Percentiles rank a stretch among this genome's conserved stretches.
Evolutionary conservation across 2,329 filamentous ascomycete species (phyloP).

Genomic region (Paecilomyces sp.): DNA sequence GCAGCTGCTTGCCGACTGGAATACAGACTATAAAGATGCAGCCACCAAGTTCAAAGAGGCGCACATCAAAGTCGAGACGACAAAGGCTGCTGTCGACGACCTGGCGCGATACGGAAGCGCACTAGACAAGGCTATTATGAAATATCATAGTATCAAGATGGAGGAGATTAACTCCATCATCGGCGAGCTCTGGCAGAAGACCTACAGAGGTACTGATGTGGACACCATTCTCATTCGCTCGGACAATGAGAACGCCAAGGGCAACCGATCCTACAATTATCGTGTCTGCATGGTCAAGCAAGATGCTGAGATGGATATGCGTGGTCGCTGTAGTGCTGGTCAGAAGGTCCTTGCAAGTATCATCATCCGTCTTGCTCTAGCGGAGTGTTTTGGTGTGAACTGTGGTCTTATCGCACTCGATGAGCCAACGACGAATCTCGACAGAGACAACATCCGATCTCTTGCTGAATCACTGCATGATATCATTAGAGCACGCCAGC

Average conservation of each 20-base stretch:
- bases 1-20: conserved; percentile 69
- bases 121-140: conserved; percentile 94
- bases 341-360: conserved; percentile 96
- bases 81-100: conserved; percentile 87
- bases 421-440: conserved; percentile 95
- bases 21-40: conserved; percentile 80
- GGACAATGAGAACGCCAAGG: conserved; percentile 69
- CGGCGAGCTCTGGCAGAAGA: conserved; percentile 92
- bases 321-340: conserved; percentile 89
- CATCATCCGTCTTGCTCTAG: conserved; percentile 91
- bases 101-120: conserved; percentile 74
- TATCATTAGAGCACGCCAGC: conserved; percentile 76
- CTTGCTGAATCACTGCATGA: conserved; percentile 76
- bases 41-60: conserved; percentile 73
- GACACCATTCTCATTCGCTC: conserved; percentile 94
- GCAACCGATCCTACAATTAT: conserved; percentile 89
- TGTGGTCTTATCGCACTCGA: conserved; percentile 95
- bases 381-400: conserved; percentile 92
- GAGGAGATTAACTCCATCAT: conserved; percentile 94
- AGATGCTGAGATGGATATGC: conserved; percentile 98
- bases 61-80: conserved; percentile 84
- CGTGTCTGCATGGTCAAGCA: conserved; percentile 97
- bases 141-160: conserved; percentile 95
- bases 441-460: conserved; percentile 87
- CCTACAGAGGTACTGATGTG: conserved; percentile 94